A percentile compares a stretch with the other conserved stretches of the same genome.
Evolutionary conservation across 257 asterid genomes (phyloP).

Genomic region (Solanum dulcamara): DNA sequence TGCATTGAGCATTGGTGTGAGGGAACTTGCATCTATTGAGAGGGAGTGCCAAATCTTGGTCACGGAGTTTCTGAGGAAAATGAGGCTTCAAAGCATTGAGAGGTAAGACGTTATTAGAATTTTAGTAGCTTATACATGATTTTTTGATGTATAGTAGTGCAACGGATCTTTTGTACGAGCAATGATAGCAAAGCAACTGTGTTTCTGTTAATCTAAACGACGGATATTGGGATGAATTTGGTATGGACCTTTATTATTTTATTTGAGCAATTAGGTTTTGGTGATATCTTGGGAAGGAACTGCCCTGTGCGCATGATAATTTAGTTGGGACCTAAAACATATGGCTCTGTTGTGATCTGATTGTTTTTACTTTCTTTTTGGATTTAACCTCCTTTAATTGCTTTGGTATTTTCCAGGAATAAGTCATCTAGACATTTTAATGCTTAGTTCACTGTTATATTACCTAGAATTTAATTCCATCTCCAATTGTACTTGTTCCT

Average conservation of each 20-base stretch:
- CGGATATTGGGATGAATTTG: neutral
- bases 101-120: constrained; percentile 33
- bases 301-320: neutral
- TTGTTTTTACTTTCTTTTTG: neutral
- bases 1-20: constrained; percentile 66
- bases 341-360: neutral
- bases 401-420: neutral
- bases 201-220: neutral
- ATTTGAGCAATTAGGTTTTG: neutral
- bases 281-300: neutral
- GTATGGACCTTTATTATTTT: neutral
- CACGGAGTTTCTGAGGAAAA: constrained; percentile 31
- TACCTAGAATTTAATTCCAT: neutral
- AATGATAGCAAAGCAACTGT: neutral
- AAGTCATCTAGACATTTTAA: neutral
- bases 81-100: constrained; percentile 19
- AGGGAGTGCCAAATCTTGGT: constrained; percentile 74
- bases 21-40: constrained; percentile 80
- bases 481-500: neutral
- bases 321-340: neutral
- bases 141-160: neutral
- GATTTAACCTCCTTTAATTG: neutral
- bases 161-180: neutral
- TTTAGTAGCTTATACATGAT: neutral
- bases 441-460: neutral